Base-by-base conservation (phyloP, 352 stramenopile species). In the Pythium brassicae region DNA sequence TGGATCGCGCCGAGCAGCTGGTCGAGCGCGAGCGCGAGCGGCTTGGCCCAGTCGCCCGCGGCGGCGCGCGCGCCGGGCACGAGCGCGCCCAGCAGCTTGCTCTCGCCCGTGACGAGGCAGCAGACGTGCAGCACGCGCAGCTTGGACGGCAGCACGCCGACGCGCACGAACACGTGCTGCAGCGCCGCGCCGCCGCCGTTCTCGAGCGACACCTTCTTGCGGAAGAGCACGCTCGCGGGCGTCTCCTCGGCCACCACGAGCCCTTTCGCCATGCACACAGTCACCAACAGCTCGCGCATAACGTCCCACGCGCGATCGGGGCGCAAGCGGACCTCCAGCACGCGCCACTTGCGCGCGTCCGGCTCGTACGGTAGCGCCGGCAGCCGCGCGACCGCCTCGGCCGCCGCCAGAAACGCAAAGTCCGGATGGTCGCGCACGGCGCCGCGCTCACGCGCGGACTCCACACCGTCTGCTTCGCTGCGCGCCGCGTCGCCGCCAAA, bases 241-340 rank as follows among this genome's bases (percentile, higher is more conserved):
- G 71, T 73, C 43, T 87, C 76, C 32, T 87, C 75, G 2, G 66
- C 56, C 25, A 93, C 51, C 51, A 91, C 43, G 22, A 93, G 75
- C 3, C 80, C 80, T 61, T 90, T 86, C 40, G 71, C 64, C 35
- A 93, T 93, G 65, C 83, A 91, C 9, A 91, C 65, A 0, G 80
- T 93, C 27, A 77, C 76, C 25, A 91, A 63, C 15, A 93, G 79
- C 64, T 91, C 83, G 45, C 88, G 78, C n/a, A 93, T 82, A 51
- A 93, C 50, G 14, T 78, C 63, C 83, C 83, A 93, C 29, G 80
- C 60, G 29, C 80, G 77, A 32, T 92, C 82, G 1, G 82, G 79
- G 4, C 82, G 82, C 23, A 92, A 68, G 32, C 80, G 79, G 14
- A 89, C 74, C 57, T 87, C 65, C 34, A 92, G 58, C 52, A 92